Evolutionary conservation across 306 rosid genomes (phyloP).

Genomic region (Prunus mira): DNA sequence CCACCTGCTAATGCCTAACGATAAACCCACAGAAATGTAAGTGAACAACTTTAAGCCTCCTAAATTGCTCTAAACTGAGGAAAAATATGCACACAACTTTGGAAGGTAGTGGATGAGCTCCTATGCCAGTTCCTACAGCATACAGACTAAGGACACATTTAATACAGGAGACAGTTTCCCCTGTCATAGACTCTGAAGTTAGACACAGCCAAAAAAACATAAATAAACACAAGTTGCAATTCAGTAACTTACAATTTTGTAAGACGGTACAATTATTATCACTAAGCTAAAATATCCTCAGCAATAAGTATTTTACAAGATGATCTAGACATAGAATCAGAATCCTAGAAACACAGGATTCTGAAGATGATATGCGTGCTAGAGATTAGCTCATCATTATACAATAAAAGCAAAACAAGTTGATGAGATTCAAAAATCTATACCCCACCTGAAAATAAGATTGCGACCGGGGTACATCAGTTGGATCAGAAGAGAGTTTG

Average conservation of each 20-base stretch:
- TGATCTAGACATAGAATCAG: neutral
- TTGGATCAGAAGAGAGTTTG: constrained; percentile 42
- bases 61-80: neutral
- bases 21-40: neutral
- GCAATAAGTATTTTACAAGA: neutral
- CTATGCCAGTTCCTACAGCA: neutral
- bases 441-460: constrained; percentile 60
- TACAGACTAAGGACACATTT: neutral
- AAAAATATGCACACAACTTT: neutral
- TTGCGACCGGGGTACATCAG: constrained; percentile 53
- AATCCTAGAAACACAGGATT: neutral
- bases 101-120: neutral
- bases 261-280: neutral
- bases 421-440: neutral
- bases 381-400: neutral
- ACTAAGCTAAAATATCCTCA: neutral
- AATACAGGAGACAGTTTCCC: neutral
- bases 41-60: neutral
- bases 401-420: constrained; percentile 10
- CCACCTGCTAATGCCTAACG: neutral
- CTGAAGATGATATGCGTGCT: neutral
- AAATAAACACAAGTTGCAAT: neutral
- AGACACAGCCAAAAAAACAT: neutral
- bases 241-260: neutral
- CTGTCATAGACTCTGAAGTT: neutral